phyloP scores from a whole-genome alignment of 331 rosid genomes.

The Cucumis variabilis region DNA sequence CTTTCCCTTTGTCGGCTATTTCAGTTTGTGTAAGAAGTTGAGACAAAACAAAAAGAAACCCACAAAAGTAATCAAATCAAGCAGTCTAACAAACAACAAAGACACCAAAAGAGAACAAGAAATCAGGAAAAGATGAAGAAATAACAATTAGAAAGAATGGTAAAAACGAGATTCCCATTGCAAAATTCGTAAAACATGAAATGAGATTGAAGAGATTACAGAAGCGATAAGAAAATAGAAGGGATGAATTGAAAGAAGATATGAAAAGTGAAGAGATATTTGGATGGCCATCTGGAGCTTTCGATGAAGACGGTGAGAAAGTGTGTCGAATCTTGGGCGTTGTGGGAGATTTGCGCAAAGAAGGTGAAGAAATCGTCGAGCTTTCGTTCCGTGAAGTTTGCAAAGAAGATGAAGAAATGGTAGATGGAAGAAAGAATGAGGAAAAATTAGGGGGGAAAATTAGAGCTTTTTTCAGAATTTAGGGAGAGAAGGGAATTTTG shows the following conservation, averaged over 20 bases:
- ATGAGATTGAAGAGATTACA: neutral
- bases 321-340: too few relatives aligned
- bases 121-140: neutral
- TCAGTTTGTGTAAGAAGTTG: slow-evolving; percentile 35
- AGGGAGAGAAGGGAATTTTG: too few relatives aligned
- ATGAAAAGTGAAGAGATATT: neutral
- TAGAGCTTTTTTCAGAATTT: too few relatives aligned
- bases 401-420: too few relatives aligned
- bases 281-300: neutral
- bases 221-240: neutral
- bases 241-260: neutral
- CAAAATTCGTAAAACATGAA: neutral
- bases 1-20: slow-evolving; percentile 33
- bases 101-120: neutral
- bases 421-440: too few relatives aligned
- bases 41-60: neutral
- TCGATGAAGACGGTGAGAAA: too few relatives aligned
- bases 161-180: neutral
- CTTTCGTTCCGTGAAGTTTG: too few relatives aligned
- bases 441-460: too few relatives aligned
- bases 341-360: too few relatives aligned
- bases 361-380: too few relatives aligned
- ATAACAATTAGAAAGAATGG: neutral
- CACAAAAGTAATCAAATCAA: slow-evolving; percentile 21
- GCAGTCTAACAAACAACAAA: neutral